These are phyloP conservation scores for Neoboletus magnificus DNA, from an alignment of 768 basidiomycete genomes.

Conservation along the genomic window DNA sequence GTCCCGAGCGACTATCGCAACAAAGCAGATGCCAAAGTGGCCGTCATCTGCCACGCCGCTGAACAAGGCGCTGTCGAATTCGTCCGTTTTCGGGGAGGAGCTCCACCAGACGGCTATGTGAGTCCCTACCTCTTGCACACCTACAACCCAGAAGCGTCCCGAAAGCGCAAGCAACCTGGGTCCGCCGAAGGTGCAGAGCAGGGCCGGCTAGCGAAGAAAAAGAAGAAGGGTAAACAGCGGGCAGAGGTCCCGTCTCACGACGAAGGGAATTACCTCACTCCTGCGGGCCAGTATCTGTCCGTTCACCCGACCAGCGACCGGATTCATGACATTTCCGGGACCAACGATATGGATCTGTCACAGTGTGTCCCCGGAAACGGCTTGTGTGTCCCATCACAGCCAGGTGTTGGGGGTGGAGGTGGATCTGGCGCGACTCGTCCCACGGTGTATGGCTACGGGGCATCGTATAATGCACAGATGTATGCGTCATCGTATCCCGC, in stretches of 20 bases:
- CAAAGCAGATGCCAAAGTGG: constrained; percentile 61
- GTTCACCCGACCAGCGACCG: constrained; percentile 8
- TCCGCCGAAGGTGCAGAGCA: constrained; percentile 16
- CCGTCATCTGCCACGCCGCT: constrained; percentile 50
- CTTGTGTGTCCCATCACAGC: constrained; percentile 19
- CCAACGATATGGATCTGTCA: constrained; percentile 15
- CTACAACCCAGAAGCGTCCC: constrained; percentile 26
- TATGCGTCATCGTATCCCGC: constrained; percentile 12
- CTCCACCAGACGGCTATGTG: constrained; percentile 40
- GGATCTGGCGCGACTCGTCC: constrained; percentile 14
- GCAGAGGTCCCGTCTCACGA: constrained; percentile 13
- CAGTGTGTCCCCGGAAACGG: constrained; percentile 7
- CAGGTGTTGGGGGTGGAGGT: constrained; percentile 12
- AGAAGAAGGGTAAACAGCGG: constrained; percentile 28
- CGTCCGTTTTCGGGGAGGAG: constrained; percentile 49
- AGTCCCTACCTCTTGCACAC: constrained; percentile 32
- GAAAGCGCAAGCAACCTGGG: constrained; percentile 38
- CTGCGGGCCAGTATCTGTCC: not conserved
- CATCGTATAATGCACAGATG: not conserved
- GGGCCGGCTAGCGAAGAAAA: constrained; percentile 23
- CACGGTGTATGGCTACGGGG: not conserved
- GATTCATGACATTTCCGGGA: constrained; percentile 18
- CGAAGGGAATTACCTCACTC: constrained; percentile 4
- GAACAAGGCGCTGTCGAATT: constrained; percentile 58
- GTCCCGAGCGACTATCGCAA: constrained; percentile 50